phyloP scores from a whole-genome alignment of 1,284 basidiomycete genomes.

The Rhodotorula sp. region DNA sequence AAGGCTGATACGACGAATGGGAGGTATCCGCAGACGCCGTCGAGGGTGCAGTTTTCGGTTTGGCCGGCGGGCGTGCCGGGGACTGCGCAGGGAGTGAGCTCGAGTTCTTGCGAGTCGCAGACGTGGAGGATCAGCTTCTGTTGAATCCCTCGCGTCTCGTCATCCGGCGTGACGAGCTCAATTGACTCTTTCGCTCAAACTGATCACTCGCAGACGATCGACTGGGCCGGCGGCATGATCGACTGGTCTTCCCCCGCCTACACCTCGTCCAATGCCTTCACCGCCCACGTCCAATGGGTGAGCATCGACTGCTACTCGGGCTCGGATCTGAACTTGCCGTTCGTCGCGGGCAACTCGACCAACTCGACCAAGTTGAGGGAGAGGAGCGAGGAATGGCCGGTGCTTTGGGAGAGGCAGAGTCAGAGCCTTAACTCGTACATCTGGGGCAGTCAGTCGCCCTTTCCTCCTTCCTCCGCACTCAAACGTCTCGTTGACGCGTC shows the following conservation, averaged over 20 bases:
- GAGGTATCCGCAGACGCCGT: constrained; percentile 37
- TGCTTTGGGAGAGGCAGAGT: constrained; percentile 23
- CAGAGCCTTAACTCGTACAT: constrained; percentile 24
- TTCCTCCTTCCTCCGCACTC: background rate
- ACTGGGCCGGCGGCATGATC: constrained; percentile 40
- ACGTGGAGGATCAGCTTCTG: background rate
- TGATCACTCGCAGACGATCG: constrained; percentile 19
- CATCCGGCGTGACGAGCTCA: background rate
- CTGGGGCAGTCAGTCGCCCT: constrained; percentile 28
- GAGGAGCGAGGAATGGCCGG: background rate
- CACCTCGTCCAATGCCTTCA: constrained; percentile 13
- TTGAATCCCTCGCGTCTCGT: background rate
- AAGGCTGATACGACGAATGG: constrained; percentile 17
- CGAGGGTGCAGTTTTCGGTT: constrained; percentile 36
- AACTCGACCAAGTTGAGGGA: constrained; percentile 2
- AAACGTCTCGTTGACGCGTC: background rate
- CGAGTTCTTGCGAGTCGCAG: too few relatives aligned
- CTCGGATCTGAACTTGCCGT: constrained; percentile 15
- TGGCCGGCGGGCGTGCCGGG: constrained; percentile 36
- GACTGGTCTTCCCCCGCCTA: constrained; percentile 27
- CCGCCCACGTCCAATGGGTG: constrained; percentile 34
- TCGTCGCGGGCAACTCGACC: constrained; percentile 12
- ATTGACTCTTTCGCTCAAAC: background rate
- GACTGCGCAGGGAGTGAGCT: constrained; percentile 12
- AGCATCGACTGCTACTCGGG: constrained; percentile 34